Evolutionary conservation across 2,329 filamentous ascomycete genomes (phyloP), one percentile per base, ranked within the genome.

Genomic region (Sporothrix humicola): DNA sequence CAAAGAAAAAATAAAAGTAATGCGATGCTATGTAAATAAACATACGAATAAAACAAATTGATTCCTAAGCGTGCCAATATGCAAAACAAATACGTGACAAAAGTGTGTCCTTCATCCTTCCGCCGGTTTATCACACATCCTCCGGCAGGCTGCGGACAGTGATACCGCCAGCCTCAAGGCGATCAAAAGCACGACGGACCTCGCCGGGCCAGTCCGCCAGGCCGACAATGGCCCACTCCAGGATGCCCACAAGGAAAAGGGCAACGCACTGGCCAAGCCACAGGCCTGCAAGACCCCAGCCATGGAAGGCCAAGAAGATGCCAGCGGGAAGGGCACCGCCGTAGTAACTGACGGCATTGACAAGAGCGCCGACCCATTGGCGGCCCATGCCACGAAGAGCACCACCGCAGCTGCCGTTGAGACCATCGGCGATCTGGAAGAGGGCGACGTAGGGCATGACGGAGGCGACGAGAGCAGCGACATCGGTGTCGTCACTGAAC

Each of bases 391-490:
- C 94, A 76, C 94, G 84, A 15, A 97, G 82, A 23, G 90, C 89
- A 1, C 94, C 94, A 0, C 94, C 94, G 79, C 94, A 97, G 74
- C 90, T 92, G 0, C 94, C 93, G 78, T 96, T 96, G 48, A 97
- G 83, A 0, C 94, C 94, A 79, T 97, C 94, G 0, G 94, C 93
- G 74, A 97, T 95, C 83, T 97, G 94, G 82, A 97, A 97, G 2
- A 97, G 84, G 0, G 94, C 94, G 0, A 97, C 94, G 78, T 91
- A 95, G 0, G 94, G 94, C 85, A 97, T 90, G 37, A 97, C 92
- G 17, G 91, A 84, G 0, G 91, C 89, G 0, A 94, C 95, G 0
- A 97, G 87, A 9, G 80, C 83, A 59, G 97, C 86, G 0, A 97
- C 94, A 0, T 86, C 82, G 23, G 88, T 82, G 77, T 97, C 93